These are phyloP conservation scores for Aspergillus sclerotioniger DNA, from an alignment of 495 filamentous ascomycete species.

Conservation along the genomic window DNA sequence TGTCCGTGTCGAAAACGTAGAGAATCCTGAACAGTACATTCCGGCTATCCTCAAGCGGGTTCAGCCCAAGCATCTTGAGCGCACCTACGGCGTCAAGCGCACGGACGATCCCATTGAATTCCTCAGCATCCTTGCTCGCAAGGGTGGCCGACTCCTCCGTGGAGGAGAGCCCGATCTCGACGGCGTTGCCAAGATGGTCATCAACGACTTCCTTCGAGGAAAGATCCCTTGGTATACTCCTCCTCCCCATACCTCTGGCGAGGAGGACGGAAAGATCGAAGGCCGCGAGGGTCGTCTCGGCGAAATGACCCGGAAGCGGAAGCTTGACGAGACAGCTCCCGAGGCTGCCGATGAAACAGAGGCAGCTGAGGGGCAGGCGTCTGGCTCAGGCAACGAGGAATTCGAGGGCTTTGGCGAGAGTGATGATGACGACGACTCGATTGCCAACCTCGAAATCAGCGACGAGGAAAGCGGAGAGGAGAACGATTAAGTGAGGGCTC, in stretches of 20 bases:
- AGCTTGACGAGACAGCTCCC: constrained; percentile 41
- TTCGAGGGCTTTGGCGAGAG: constrained; percentile 39
- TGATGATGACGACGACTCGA: constrained; percentile 38
- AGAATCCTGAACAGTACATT: constrained; percentile 94
- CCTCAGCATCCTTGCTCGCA: constrained; percentile 81
- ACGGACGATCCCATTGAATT: constrained; percentile 70
- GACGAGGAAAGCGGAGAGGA: constrained; percentile 46
- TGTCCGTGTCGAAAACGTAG: constrained; percentile 89
- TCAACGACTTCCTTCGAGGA: constrained; percentile 92
- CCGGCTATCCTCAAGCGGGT: constrained; percentile 75
- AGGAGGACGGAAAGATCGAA: constrained; percentile 54
- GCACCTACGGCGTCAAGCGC: constrained; percentile 83
- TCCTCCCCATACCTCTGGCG: constrained; percentile 61
- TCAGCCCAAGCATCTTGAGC: constrained; percentile 82
- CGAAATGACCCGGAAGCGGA: constrained; percentile 61
- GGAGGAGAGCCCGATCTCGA: constrained; percentile 92
- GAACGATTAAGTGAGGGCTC: constrained; percentile 27
- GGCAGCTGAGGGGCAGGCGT: constrained; percentile 24
- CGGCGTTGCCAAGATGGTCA: constrained; percentile 90
- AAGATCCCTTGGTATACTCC: constrained; percentile 96
- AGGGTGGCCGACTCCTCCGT: constrained; percentile 79
- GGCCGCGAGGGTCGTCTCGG: constrained; percentile 59
- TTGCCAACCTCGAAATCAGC: constrained; percentile 43
- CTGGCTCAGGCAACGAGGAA: constrained; percentile 29
- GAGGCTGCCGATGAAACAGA: constrained; percentile 28